phyloP scores from a whole-genome alignment of 805 yeast species.

The Candida dajiaensis region DNA sequence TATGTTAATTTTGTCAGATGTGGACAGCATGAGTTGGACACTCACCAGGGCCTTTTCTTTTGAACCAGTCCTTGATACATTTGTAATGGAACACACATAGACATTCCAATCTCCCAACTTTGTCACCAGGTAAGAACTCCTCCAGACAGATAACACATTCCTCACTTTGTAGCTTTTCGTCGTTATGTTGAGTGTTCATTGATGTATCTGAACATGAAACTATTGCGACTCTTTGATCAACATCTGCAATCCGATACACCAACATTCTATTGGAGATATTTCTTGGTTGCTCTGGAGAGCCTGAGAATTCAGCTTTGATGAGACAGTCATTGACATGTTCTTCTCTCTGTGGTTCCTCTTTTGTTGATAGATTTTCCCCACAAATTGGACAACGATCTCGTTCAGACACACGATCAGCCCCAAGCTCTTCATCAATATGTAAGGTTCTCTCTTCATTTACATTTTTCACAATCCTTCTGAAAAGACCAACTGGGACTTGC shows the following conservation, averaged over 20 bases:
- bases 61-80: conserved; percentile 90
- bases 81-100: conserved; percentile 88
- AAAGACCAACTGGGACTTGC: conserved; percentile 5
- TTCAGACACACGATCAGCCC: conserved; percentile 26
- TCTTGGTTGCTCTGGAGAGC: conserved; percentile 52
- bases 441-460: conserved; percentile 5
- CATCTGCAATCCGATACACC: conserved; percentile 47
- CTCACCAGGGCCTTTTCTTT: conserved; percentile 74
- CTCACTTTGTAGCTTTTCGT: conserved; percentile 31
- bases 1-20: conserved; percentile 4
- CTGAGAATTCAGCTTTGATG: conserved; percentile 50
- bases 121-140: conserved; percentile 77
- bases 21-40: conserved; percentile 77
- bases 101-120: conserved; percentile 89
- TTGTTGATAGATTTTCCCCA: conserved; percentile 15
- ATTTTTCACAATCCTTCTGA: conserved; percentile 8
- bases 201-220: conserved; percentile 22
- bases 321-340: conserved; percentile 70
- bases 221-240: conserved; percentile 14
- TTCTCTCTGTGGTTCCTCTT: conserved; percentile 37
- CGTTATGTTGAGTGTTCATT: conserved; percentile 4
- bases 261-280: conserved; percentile 70
- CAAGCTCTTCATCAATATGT: not conserved
- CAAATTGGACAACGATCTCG: conserved; percentile 37
- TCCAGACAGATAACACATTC: conserved; percentile 96